Base-by-base conservation (phyloP, 805 yeast genomes). In the Pichia cephalocereana region DNA sequence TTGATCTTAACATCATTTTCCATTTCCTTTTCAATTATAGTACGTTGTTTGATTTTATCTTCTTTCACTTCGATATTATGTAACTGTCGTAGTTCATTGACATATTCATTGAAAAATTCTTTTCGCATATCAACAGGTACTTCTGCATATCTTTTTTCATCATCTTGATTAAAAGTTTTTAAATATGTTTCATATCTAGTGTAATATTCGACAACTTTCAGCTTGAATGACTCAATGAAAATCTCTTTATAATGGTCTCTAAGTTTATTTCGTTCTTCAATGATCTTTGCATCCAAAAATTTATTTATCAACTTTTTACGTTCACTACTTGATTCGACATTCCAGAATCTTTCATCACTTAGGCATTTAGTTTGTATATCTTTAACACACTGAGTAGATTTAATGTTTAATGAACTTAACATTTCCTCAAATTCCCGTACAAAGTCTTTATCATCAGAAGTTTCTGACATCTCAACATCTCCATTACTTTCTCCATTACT, bases 341-440 rank as follows among this genome's bases (percentile, higher is more conserved):
- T 63, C 90, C 91, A 85, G 57, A 86, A 89, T 15, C 80, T 68
- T 2, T 82, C 77, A 53, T 83, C 81, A 4, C 58, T 60, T 17
- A 83, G 72, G 49, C 83, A 76, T 17, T 66, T 64, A 23, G 76
- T 73, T 65, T 88, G 79, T 1, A 85, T 83, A 49, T 70, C 70
- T 44, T 74, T 77, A 63, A 87, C 87, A 0, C 93, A 74, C 90
- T 91, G 85, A 0, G 83, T 75, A 0, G 84, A 74, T 60, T 83
- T 89, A 3, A 88, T 86, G 8, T 71, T 65, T 38, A 74, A 64
- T 1, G 74, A 77, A 34, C 66, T 62, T 10, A 89, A 66, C 74
- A 88, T 69, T 3, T 67, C 61, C 17, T 70, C 56, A 59, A 83
- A 88, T 40, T 40, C 43, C 28, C 45, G 46, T 31, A 51, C 53